These are phyloP conservation scores for Mucor indicus DNA, from an alignment of 371 early-diverging fungal species.

Conservation along the genomic window DNA sequence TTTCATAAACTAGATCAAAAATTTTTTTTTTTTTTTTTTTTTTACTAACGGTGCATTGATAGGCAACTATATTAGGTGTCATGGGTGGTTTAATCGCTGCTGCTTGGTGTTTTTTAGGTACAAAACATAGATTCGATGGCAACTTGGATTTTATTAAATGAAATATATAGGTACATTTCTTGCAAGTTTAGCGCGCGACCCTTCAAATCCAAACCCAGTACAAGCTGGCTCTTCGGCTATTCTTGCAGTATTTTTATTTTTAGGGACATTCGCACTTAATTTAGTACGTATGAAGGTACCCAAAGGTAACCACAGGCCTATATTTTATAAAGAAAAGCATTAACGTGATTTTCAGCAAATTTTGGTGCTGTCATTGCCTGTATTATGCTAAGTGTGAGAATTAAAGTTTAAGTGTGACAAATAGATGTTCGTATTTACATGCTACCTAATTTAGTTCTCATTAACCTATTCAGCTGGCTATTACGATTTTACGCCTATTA, in stretches of 20 bases:
- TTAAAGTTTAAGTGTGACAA: not conserved
- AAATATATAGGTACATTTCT: constrained; percentile 21
- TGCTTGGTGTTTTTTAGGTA: constrained; percentile 32
- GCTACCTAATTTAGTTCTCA: constrained; percentile 18
- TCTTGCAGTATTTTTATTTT: constrained; percentile 34
- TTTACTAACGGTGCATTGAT: not conserved
- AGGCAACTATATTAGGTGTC: constrained; percentile 31
- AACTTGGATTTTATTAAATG: not conserved
- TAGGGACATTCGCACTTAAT: constrained; percentile 34
- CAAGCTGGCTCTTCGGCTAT: constrained; percentile 34
- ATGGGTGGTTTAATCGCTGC: constrained; percentile 25
- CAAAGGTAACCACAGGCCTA: constrained; percentile 22
- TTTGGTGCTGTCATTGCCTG: constrained; percentile 37
- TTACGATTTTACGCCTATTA: constrained; percentile 11
- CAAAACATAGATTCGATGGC: no score
- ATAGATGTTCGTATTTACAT: not conserved
- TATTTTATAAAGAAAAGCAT: not conserved
- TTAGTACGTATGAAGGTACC: constrained; percentile 31
- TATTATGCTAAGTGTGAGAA: constrained; percentile 28
- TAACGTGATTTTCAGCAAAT: constrained; percentile 24
- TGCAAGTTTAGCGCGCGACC: constrained; percentile 30
- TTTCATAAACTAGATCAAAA: no score
- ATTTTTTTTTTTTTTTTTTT: no score
- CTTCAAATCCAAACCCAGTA: constrained; percentile 21
- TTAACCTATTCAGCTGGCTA: constrained; percentile 26